These are phyloP conservation scores for Cryptosporidium sp. DNA, from an alignment of 169 alveolate species.

Conservation along the genomic window DNA sequence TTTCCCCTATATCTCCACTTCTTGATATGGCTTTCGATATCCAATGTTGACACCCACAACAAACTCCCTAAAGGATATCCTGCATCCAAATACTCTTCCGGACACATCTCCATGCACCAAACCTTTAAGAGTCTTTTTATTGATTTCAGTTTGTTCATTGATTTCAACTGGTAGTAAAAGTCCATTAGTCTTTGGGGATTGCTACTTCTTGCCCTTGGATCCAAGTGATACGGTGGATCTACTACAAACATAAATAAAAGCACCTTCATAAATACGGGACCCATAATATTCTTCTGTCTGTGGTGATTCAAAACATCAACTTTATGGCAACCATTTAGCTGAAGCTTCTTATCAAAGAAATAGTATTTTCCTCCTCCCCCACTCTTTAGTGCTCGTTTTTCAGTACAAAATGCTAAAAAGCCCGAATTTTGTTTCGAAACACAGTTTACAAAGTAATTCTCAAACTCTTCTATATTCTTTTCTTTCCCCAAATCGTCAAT, in stretches of 20 bases:
- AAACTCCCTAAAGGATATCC: conserved; percentile 74
- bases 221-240: conserved; percentile 70
- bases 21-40: conserved; percentile 68
- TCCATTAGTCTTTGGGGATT: conserved; percentile 75
- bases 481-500: conserved; percentile 72
- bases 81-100: conserved; percentile 70
- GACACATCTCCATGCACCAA: conserved; percentile 76
- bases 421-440: conserved; percentile 64
- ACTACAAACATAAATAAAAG: conserved; percentile 72
- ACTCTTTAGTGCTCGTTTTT: conserved; percentile 68
- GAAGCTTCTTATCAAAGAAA: conserved; percentile 61
- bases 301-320: conserved; percentile 73
- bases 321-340: conserved; percentile 71
- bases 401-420: conserved; percentile 70
- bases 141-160: conserved; percentile 51
- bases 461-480: conserved; percentile 54
- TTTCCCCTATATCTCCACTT: conserved; percentile 74
- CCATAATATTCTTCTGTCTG: conserved; percentile 56
- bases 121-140: conserved; percentile 59
- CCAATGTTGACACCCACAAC: conserved; percentile 67
- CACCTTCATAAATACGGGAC: conserved; percentile 73
- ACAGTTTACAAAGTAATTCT: conserved; percentile 61
- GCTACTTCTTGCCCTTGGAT: conserved; percentile 75
- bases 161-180: conserved; percentile 64
- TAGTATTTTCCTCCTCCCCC: conserved; percentile 76